Evolutionary conservation across 352 stramenopile species (phyloP), one percentile per base, ranked within the genome.

Genomic region (Phytophthora citricola): DNA sequence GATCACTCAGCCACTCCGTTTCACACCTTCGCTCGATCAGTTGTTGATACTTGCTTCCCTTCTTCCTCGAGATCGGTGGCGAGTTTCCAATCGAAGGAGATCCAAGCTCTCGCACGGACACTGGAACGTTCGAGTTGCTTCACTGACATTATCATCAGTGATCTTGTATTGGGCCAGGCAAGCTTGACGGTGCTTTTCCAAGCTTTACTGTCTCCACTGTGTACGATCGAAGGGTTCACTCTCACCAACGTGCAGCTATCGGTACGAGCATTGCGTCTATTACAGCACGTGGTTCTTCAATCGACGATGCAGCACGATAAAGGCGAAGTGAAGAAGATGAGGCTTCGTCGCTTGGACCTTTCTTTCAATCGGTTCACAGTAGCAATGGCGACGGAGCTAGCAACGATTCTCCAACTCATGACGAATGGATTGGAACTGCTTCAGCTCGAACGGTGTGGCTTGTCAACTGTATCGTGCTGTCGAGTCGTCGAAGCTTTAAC

Each of bases 281-380:
- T 93, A 6, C 78, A 90, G 41, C 61, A 89, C 36, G 71, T 87
- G 0, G 75, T 87, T 8, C 65, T 89, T 4, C 76, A 88, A 49
- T 86, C 79, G 1, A 81, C 73, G 12, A 85, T 91, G 47, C 78
- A 83, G 20, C 60, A 59, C 17, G 49, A 26, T 26, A 4, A 45
- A 11, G 12, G 29, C 7, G 27, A 65, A 1, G 22, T 63, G 38
- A 53, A 57, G n/a, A 61, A 55, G 5, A n/a, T 79, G 7, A 63
- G 63, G 12, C 67, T 94, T 11, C 67, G 73, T 3, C 69, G 68
- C 1, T 50, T 92, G 5, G 77, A 94, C 29, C 62, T 92, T 15
- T 94, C 86, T 31, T 89, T 89, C 61, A 92, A 94, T 41, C 26
- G 48, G 4, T 86, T 92, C 55, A 84, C 81, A 7, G 46, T 66